phyloP scores from a whole-genome alignment of 148 eudicot genomes.

The Polygonum aviculare region DNA sequence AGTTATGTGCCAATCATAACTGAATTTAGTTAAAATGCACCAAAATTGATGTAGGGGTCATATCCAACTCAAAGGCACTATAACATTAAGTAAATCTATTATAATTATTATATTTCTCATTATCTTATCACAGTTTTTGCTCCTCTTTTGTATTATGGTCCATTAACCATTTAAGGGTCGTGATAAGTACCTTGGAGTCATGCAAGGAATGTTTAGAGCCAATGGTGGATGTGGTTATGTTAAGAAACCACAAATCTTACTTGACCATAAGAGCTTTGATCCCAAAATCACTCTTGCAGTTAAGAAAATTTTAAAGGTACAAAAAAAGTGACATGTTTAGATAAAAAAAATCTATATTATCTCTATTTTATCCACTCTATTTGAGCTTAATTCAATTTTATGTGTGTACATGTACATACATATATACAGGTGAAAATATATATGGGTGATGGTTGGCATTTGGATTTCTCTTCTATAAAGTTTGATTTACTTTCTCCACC shows the following conservation, averaged over 20 bases:
- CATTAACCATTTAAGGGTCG: conserved; percentile 27
- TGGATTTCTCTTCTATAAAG: conserved; percentile 32
- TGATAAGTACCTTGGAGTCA: conserved; percentile 50
- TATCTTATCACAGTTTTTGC: not conserved
- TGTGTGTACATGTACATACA: not conserved
- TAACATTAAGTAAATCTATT: not conserved
- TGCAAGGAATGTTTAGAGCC: conserved; percentile 74
- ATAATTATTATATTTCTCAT: not conserved
- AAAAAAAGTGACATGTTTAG: not conserved
- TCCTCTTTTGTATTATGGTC: not conserved
- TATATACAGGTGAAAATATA: conserved; percentile 44
- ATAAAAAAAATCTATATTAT: not conserved
- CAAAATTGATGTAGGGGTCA: no score
- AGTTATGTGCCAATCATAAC: no score
- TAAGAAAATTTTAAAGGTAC: conserved; percentile 53
- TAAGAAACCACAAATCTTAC: conserved; percentile 49
- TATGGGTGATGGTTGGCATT: conserved; percentile 65
- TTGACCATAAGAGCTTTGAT: conserved; percentile 26
- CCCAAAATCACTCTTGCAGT: conserved; percentile 17
- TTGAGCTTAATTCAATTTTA: not conserved
- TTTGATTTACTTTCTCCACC: conserved; percentile 60
- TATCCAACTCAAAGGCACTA: no score
- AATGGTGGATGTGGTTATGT: conserved; percentile 72
- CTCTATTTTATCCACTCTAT: not conserved
- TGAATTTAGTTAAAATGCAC: no score